phyloP scores from a whole-genome alignment of 2,329 filamentous ascomycete species.

The Dissoconium aciculare region DNA sequence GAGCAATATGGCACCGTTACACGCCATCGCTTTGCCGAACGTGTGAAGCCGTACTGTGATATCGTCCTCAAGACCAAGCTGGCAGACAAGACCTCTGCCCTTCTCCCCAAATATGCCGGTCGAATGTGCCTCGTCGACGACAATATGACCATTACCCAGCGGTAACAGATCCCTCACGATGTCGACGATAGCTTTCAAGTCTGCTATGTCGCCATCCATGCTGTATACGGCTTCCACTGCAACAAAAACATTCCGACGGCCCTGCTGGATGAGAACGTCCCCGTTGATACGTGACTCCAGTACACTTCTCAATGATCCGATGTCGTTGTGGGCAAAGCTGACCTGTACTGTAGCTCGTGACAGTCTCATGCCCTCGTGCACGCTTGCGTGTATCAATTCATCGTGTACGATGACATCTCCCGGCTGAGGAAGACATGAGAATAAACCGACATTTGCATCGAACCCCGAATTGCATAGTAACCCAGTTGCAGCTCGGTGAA shows the following conservation, averaged over 20 bases:
- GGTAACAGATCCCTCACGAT: constrained; percentile 44
- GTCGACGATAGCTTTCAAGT: constrained; percentile 44
- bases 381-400: constrained; percentile 61
- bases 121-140: constrained; percentile 56
- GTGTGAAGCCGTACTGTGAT: constrained; percentile 48
- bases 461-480: constrained; percentile 46
- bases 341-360: constrained; percentile 39
- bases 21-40: constrained; percentile 53
- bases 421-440: constrained; percentile 33
- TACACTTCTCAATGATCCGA: constrained; percentile 23
- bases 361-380: constrained; percentile 60
- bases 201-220: constrained; percentile 67
- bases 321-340: constrained; percentile 44
- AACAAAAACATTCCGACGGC: constrained; percentile 46
- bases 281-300: constrained; percentile 20
- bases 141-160: constrained; percentile 42
- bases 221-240: constrained; percentile 60
- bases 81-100: constrained; percentile 45
- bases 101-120: constrained; percentile 43
- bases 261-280: constrained; percentile 22
- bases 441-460: constrained; percentile 36
- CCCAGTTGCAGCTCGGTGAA: constrained; percentile 43
- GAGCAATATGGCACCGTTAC: constrained; percentile 51
- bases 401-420: constrained; percentile 50
- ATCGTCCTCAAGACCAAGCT: constrained; percentile 39